Conservation (phyloP, 495 filamentous ascomycete genomes). For the Jackrogersella minutella region DNA sequence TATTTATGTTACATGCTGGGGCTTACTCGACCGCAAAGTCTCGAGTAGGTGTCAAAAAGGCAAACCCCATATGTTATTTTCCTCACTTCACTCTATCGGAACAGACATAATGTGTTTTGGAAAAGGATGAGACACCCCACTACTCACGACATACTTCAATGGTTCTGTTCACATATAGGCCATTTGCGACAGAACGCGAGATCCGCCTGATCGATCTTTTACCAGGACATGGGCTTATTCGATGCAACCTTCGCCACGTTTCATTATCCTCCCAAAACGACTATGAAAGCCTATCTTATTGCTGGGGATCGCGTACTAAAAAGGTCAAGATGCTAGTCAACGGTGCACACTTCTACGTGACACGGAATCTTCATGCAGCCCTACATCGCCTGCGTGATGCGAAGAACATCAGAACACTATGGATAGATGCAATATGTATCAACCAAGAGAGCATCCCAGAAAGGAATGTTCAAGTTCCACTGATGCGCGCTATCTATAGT, state of each 20-base stretch:
- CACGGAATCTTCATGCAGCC: constrained; percentile 6
- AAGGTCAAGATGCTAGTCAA: neutral
- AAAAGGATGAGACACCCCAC: too few species aligned
- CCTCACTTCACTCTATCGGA: too few species aligned
- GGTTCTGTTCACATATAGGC: neutral
- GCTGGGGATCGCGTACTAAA: neutral
- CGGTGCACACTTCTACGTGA: constrained; percentile 2
- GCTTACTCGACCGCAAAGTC: too few species aligned
- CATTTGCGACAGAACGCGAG: neutral
- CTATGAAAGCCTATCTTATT: constrained; percentile 4
- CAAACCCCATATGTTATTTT: too few species aligned
- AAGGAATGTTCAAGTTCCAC: constrained; percentile 4
- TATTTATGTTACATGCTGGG: too few species aligned
- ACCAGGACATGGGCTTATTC: neutral
- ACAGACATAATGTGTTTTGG: too few species aligned
- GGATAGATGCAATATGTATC: constrained; percentile 17
- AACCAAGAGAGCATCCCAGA: constrained; percentile 3
- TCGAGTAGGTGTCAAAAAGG: too few species aligned
- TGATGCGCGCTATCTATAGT: constrained; percentile 3
- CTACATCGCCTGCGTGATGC: constrained; percentile 3
- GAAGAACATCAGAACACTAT: neutral
- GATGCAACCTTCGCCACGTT: constrained; percentile 4
- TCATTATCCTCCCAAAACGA: neutral
- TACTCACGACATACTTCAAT: neutral
- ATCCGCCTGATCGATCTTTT: too few species aligned